These are phyloP conservation scores for Zanthoxylum bungeanum DNA, from an alignment of 345 rosid genomes.

Conservation along the genomic window DNA sequence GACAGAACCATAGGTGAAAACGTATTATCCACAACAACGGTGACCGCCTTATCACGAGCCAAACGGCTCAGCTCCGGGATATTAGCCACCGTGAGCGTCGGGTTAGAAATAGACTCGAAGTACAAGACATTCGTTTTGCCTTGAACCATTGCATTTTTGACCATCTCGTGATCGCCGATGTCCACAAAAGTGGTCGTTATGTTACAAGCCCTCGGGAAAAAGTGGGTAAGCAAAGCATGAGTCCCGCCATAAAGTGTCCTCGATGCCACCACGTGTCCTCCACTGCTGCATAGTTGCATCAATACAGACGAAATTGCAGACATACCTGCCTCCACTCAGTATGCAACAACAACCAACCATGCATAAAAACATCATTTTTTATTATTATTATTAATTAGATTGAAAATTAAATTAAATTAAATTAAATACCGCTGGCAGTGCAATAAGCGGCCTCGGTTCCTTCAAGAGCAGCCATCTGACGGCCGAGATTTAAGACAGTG, in stretches of 20 bases:
- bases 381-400: no score
- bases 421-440: slow-evolving; percentile 77
- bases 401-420: not conserved
- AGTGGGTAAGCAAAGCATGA: slow-evolving; percentile 83
- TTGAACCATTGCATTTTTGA: slow-evolving; percentile 51
- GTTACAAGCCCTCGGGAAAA: slow-evolving; percentile 76
- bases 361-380: not conserved
- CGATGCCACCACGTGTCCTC: slow-evolving; percentile 94
- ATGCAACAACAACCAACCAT: no score
- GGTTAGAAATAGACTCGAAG: slow-evolving; percentile 87
- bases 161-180: slow-evolving; percentile 50
- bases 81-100: slow-evolving; percentile 75
- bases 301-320: slow-evolving; percentile 91
- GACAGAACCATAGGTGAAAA: slow-evolving; percentile 90
- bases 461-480: slow-evolving; percentile 97
- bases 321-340: slow-evolving; percentile 58
- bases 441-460: slow-evolving; percentile 98
- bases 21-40: slow-evolving; percentile 87
- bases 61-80: slow-evolving; percentile 74
- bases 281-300: slow-evolving; percentile 90
- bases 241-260: slow-evolving; percentile 83
- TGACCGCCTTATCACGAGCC: slow-evolving; percentile 76
- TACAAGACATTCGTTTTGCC: slow-evolving; percentile 76
- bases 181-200: slow-evolving; percentile 87
- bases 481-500: slow-evolving; percentile 86